Conservation (phyloP, 2,329 filamentous ascomycete species). For the Fusarium sacchari region DNA sequence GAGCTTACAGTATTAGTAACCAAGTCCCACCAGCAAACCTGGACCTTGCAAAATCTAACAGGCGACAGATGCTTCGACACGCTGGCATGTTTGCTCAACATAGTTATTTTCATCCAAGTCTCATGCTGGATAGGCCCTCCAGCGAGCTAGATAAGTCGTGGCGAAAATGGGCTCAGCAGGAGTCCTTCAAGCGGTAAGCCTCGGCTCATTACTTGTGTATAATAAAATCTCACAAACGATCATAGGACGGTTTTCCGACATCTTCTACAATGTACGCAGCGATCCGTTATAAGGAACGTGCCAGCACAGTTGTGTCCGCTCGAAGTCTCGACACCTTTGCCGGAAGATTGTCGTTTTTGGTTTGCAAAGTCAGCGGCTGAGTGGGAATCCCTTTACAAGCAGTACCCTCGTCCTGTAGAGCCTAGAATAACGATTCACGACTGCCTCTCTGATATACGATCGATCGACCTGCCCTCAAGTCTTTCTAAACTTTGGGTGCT, state of each 20-base stretch:
- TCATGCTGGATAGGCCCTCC: background rate
- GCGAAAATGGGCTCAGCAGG: background rate
- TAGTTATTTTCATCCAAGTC: background rate
- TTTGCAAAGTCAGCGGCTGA: background rate
- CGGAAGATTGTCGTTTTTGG: background rate
- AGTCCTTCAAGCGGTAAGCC: background rate
- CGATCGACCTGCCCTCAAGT: background rate
- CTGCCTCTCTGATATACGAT: background rate
- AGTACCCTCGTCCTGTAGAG: background rate
- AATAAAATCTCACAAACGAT: rapidly evolving
- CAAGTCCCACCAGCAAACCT: rapidly evolving
- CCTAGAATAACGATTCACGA: background rate
- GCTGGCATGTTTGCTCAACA: background rate
- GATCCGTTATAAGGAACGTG: background rate
- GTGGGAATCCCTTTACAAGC: background rate
- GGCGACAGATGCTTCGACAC: background rate
- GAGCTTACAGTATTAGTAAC: background rate
- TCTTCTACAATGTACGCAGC: background rate
- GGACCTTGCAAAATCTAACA: too few species aligned
- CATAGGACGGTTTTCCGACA: background rate
- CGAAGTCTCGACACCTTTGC: background rate
- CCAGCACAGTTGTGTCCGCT: background rate
- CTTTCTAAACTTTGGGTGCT: background rate
- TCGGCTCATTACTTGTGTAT: rapidly evolving
- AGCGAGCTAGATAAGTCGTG: background rate